Conservation (phyloP, 2,329 filamentous ascomycete species). For the Fusarium coicis region DNA sequence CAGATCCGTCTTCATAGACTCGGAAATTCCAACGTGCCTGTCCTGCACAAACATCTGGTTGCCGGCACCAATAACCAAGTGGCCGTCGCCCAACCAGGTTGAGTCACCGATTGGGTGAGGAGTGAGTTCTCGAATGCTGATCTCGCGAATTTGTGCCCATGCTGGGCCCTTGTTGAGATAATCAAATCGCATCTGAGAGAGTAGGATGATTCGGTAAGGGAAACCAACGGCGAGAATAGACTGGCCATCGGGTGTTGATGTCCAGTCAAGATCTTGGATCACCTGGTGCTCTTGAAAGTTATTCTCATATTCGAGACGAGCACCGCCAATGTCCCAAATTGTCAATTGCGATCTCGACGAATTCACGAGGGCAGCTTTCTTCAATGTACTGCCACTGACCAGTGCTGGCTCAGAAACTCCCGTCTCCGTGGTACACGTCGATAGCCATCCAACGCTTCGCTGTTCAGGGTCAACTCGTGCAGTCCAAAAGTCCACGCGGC, state of each 20-base stretch:
- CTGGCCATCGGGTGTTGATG: constrained; percentile 87
- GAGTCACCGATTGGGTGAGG: constrained; percentile 94
- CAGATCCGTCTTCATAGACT: constrained; percentile 66
- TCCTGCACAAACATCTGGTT: constrained; percentile 92
- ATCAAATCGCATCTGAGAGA: constrained; percentile 90
- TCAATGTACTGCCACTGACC: constrained; percentile 85
- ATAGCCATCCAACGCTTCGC: constrained; percentile 80
- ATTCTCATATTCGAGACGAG: constrained; percentile 83
- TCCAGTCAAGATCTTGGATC: constrained; percentile 93
- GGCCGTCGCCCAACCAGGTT: constrained; percentile 87
- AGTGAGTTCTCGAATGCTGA: constrained; percentile 82
- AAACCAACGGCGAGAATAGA: constrained; percentile 94
- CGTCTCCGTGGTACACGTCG: constrained; percentile 84
- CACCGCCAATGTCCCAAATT: constrained; percentile 89
- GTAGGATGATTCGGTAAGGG: constrained; percentile 82
- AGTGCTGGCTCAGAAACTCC: constrained; percentile 77
- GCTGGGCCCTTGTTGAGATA: constrained; percentile 90
- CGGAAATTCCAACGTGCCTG: constrained; percentile 74
- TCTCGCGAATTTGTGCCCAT: constrained; percentile 86
- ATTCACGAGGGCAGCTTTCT: constrained; percentile 87
- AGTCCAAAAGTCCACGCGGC: constrained; percentile 85
- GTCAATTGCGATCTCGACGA: constrained; percentile 77
- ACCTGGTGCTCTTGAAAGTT: constrained; percentile 77
- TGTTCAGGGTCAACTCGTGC: constrained; percentile 73
- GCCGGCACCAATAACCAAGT: constrained; percentile 87